Percentiles rank a stretch among this genome's conserved stretches.
Conservation (phyloP, 2,329 filamentous ascomycete genomes). For the Aspergillus sp. region DNA sequence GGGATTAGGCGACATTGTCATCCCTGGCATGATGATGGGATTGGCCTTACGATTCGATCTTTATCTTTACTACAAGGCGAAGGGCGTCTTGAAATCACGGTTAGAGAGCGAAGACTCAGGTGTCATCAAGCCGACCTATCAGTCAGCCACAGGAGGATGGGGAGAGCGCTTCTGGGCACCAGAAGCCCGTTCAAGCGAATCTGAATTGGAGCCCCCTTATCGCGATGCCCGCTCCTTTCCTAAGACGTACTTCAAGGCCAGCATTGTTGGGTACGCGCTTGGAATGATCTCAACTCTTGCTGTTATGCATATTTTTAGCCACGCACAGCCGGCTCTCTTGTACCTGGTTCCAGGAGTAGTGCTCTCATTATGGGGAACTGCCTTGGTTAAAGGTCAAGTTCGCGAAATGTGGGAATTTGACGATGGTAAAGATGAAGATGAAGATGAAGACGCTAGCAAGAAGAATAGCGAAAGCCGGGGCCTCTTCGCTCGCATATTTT, state of each 20-base stretch:
- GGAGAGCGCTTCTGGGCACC: conserved; percentile 79
- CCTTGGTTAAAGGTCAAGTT: conserved; percentile 68
- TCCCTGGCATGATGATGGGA: conserved; percentile 87
- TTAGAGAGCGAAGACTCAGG: conserved; percentile 20
- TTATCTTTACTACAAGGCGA: conserved; percentile 74
- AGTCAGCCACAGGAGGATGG: conserved; percentile 70
- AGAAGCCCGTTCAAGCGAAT: conserved; percentile 23
- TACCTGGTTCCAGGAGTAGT: conserved; percentile 90
- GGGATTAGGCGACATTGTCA: conserved; percentile 88
- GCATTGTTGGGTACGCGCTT: conserved; percentile 71
- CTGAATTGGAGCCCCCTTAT: conserved; percentile 35
- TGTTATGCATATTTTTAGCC: conserved; percentile 74
- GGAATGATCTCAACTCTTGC: conserved; percentile 76
- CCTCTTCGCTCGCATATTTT: conserved; percentile 30
- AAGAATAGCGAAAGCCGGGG: conserved; percentile 11
- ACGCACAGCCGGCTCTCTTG: conserved; percentile 84
- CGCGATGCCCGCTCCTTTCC: conserved; percentile 57
- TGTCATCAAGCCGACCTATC: conserved; percentile 37
- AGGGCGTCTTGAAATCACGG: conserved; percentile 50
- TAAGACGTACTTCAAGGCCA: conserved; percentile 83
- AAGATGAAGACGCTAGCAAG: conserved; percentile 18
- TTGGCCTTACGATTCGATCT: conserved; percentile 90
- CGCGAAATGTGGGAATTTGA: conserved; percentile 77
- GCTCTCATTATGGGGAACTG: conserved; percentile 72
- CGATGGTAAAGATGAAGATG: conserved; percentile 58